These are phyloP conservation scores for Protea cynaroides DNA, from an alignment of 164 flowering plant genomes.

Conservation along the genomic window DNA sequence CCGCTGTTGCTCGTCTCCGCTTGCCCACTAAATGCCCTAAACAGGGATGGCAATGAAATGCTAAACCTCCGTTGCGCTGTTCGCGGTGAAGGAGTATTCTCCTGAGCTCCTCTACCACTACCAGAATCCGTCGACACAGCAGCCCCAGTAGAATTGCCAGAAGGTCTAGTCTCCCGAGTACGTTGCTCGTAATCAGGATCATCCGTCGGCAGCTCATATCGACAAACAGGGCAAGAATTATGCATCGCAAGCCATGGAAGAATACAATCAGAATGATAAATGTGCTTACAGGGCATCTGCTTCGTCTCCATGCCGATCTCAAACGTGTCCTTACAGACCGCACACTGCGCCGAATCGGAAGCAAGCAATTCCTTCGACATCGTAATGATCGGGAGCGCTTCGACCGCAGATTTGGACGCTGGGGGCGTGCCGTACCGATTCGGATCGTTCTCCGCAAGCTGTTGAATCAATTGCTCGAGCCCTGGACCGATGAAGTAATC, in stretches of 20 bases:
- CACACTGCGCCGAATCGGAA: constrained; percentile 69
- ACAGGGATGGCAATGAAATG: constrained; percentile 54
- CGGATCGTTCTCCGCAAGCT: constrained; percentile 90
- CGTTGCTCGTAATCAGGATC: constrained; percentile 73
- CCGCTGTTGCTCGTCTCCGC: constrained; percentile 43
- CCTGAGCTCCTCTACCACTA: constrained; percentile 17
- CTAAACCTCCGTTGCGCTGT: constrained; percentile 48
- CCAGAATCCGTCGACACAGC: constrained; percentile 2
- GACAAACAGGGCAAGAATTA: constrained; percentile 91
- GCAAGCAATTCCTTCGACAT: constrained; percentile 34
- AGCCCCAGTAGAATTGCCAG: constrained; percentile 1
- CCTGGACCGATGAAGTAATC: constrained; percentile 39
- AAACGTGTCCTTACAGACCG: constrained; percentile 76
- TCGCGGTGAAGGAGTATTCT: constrained; percentile 13
- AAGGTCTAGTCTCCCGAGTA: background rate
- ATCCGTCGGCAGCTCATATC: constrained; percentile 86
- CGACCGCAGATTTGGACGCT: constrained; percentile 64
- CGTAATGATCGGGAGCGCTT: constrained; percentile 44
- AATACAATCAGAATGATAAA: constrained; percentile 44
- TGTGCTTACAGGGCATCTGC: constrained; percentile 67
- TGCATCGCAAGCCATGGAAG: constrained; percentile 87
- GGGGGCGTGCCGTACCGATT: constrained; percentile 88
- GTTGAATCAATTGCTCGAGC: constrained; percentile 82
- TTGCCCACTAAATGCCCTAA: constrained; percentile 33
- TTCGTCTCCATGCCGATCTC: constrained; percentile 52